Base-by-base conservation (phyloP, 2,329 filamentous ascomycete species). In the Hypoxylon sp. region DNA sequence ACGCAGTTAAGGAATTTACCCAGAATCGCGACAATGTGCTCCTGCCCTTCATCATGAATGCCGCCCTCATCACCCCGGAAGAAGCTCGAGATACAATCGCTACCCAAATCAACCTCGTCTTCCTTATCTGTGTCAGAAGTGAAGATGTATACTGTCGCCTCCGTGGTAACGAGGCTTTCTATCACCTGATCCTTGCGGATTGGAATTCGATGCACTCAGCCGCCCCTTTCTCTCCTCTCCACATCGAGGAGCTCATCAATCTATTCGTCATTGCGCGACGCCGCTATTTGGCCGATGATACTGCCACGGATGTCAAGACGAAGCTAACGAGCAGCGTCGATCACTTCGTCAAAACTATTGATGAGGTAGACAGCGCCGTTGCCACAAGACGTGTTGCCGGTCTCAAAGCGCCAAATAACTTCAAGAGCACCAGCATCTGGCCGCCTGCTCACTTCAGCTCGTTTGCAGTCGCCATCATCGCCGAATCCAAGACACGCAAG, bases 71-170 rank as follows among this genome's bases (percentile, higher is more conserved):
- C 17, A 58, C 40, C 11, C 49, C 48, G 17, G 37, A 50, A 1
- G 35, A 63, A 13, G 50, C 31, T 46, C 17, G 11, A 8, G 6
- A 22, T 2, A 27, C 22, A 7, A 37, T 72, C 7, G 3, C 7
- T 17, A 33, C 44, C 22, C 35, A 13, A 6, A 25, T 68, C 22
- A 48, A 37, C 1, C 25, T 37, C 1, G 35, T 59, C 11, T 62
- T 73, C 17, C 27, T 56, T 25, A 20, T 55, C 25, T 70, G 62
- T 44, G 3, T 60, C n/a, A 20, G 35, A 8, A 35, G 60, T n/a
- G 58, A 66, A 4, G 72, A 74, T 25, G 67, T 70, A 11, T 74
- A 72, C 44, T 30, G 54, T 14, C 68, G 71, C n/a, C 14, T 73
- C 0, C 35, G 60, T 31, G 71, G 69, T 2, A 37, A 63, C 22